phyloP scores from a whole-genome alignment of 2,329 filamentous ascomycete species.

The Neonectria coccinea region DNA sequence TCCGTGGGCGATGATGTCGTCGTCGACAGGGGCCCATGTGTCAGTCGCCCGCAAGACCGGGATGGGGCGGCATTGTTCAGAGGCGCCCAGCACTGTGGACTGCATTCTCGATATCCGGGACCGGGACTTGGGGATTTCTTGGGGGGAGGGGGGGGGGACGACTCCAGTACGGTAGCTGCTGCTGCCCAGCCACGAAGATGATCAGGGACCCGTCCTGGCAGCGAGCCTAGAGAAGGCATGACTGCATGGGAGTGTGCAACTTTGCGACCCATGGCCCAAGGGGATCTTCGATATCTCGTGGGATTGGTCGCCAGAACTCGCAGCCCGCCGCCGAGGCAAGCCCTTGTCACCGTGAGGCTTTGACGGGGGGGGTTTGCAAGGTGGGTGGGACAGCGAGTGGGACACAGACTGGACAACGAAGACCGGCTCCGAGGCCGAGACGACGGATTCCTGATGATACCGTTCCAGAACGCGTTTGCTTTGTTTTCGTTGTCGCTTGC shows the following conservation, averaged over 20 bases:
- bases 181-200: conserved; percentile 6
- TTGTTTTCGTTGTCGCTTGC: background rate
- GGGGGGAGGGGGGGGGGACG: too few relatives aligned
- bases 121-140: background rate
- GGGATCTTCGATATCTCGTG: conserved; percentile 7
- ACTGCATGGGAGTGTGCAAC: conserved; percentile 4
- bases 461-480: background rate
- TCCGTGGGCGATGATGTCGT: conserved; percentile 22
- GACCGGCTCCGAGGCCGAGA: background rate
- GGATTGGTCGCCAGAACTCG: background rate
- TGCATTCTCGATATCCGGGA: background rate
- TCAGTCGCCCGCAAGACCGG: conserved; percentile 14
- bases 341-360: conserved; percentile 5
- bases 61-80: conserved; percentile 19
- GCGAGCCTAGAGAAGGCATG: background rate
- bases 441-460: conserved; percentile 3
- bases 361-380: background rate
- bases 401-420: background rate
- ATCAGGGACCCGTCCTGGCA: conserved; percentile 3
- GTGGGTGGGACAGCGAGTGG: background rate
- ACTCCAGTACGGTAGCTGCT: background rate
- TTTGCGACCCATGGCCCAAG: conserved; percentile 2
- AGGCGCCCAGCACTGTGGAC: background rate
- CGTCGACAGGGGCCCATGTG: conserved; percentile 7
- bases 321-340: background rate